Base-by-base conservation (phyloP, 176 grass and related monocot species). In the Aegilops tauschii region DNA sequence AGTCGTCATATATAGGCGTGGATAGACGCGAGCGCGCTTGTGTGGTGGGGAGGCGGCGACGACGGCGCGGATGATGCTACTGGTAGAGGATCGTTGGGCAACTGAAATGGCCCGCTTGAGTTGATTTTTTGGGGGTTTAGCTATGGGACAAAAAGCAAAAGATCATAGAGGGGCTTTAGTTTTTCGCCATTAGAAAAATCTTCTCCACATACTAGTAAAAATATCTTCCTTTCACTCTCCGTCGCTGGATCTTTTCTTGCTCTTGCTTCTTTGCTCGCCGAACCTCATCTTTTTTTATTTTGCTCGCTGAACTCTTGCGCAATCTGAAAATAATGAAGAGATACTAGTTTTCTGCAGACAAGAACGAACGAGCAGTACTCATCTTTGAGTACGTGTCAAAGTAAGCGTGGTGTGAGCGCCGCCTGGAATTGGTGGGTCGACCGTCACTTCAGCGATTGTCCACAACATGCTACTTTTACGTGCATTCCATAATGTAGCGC, bases 31-130 rank as follows among this genome's bases (percentile, higher is more conserved):
- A 72, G 61, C 20, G 45, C 16, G 50, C 20, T 30, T 81, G 85
- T 91, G 85, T 91, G 89, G 86, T 81, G 47, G 17, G 81, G 85
- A 84, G 77, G 81, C 37, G 69, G 62, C 85, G n/a, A 84, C 81
- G 89, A 52, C 76, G 11, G 45, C 44, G 44, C 32, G 84, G 88
- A 73, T 84, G 49, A 76, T 80, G 84, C 73, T 45, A 1, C 82
- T 27, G 27, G 17, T 67, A 0, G 25, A 59, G 35, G 23, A 80
- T 20, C 3, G n/a, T 1, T 64, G 36, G 36, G 25, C 23, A 5
- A 36, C 21, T 58, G 47, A 10, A 52, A 10, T 67, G 80, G 9
- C 12, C 7, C 40, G 40, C 54, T 68, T 74, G 80, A 80, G 78
- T 13, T 65, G 80, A 80, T 85, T 13, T 65, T 65, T 42, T 45